Evolutionary conservation across 208 protist species (phyloP).

Genomic region (Naegleria fowleri): DNA sequence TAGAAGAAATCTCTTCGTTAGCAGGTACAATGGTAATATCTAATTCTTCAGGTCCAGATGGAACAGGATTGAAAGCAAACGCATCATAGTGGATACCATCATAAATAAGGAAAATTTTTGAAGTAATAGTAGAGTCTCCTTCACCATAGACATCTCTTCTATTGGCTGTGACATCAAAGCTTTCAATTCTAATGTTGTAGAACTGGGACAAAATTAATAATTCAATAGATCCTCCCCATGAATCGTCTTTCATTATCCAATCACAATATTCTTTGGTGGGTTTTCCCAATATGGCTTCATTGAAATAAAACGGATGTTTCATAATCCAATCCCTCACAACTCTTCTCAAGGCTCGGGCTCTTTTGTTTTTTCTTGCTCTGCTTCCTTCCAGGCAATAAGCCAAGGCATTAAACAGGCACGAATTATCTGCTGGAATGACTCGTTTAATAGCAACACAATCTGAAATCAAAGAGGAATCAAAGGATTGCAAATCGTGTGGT

Average conservation of each 20-base stretch:
- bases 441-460: conserved; percentile 18
- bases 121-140: conserved; percentile 9
- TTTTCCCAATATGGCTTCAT: conserved; percentile 37
- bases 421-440: conserved; percentile 42
- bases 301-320: conserved; percentile 39
- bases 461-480: not conserved
- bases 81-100: conserved; percentile 51
- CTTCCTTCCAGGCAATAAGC: conserved; percentile 23
- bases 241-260: conserved; percentile 25
- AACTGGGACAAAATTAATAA: conserved; percentile 40
- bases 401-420: conserved; percentile 48
- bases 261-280: not conserved
- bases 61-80: not conserved
- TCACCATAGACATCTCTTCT: conserved; percentile 34
- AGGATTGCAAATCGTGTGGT: not conserved
- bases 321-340: conserved; percentile 36
- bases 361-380: not conserved
- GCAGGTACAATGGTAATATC: conserved; percentile 23
- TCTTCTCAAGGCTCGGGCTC: conserved; percentile 22
- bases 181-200: conserved; percentile 43
- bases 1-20: not conserved
- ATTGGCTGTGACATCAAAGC: conserved; percentile 30
- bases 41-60: conserved; percentile 16
- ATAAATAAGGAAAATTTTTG: conserved; percentile 38
- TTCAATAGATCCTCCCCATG: conserved; percentile 52